A percentile compares a stretch with the other conserved stretches of the same genome.
Evolutionary conservation across 2,329 filamentous ascomycete genomes (phyloP).

Genomic region (Emergomyces orientalis): DNA sequence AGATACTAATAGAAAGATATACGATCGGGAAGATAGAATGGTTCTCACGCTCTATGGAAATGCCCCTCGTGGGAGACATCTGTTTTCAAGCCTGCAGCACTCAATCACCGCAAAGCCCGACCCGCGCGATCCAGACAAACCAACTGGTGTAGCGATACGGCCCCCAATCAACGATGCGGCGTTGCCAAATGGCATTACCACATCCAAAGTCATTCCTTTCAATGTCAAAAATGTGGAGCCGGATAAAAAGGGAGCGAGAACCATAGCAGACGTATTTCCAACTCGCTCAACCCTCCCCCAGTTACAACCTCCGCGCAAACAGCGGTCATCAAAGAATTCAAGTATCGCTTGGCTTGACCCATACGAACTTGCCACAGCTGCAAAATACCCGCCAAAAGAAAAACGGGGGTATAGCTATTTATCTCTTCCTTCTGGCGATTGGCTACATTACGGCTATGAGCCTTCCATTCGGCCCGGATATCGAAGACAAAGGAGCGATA

Average conservation of each 20-base stretch:
- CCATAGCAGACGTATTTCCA: conserved; percentile 39
- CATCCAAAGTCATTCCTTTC: conserved; percentile 55
- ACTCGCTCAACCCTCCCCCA: conserved; percentile 31
- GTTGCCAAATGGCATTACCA: conserved; percentile 65
- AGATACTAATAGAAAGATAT: conserved; percentile 20
- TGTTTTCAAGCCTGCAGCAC: conserved; percentile 77
- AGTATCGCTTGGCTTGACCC: conserved; percentile 33
- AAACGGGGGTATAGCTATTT: conserved; percentile 34
- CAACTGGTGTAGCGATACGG: conserved; percentile 20
- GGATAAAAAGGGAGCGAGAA: conserved; percentile 27
- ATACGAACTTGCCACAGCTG: conserved; percentile 31
- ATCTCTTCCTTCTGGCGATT: conserved; percentile 32
- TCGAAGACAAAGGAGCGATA: background rate
- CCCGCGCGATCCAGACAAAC: conserved; percentile 29
- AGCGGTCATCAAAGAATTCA: conserved; percentile 26
- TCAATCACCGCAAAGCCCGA: conserved; percentile 31
- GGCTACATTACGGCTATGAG: conserved; percentile 35
- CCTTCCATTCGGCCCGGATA: background rate
- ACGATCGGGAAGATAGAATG: conserved; percentile 41
- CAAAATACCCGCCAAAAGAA: conserved; percentile 27
- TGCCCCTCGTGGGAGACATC: conserved; percentile 61
- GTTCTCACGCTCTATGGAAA: conserved; percentile 71
- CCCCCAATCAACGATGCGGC: conserved; percentile 52
- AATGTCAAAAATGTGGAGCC: conserved; percentile 24
- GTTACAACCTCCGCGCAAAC: conserved; percentile 34